Evolutionary conservation across 164 flowering plant species (phyloP).

Genomic region (Chimonanthus salicifolius): DNA sequence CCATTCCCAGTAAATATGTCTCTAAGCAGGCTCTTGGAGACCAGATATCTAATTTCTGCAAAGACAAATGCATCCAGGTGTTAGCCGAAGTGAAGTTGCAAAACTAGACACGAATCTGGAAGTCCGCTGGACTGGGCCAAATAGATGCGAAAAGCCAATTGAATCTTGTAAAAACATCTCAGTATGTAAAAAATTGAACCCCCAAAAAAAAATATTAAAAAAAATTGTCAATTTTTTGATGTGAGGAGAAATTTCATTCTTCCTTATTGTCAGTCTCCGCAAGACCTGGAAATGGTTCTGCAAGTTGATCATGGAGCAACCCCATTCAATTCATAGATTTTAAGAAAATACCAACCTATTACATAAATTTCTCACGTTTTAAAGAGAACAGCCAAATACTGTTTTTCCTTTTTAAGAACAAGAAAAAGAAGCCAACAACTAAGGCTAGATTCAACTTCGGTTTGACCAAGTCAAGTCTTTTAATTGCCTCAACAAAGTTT

Average conservation of each 20-base stretch:
- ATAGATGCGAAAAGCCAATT: neutral
- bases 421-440: neutral
- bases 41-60: slow-evolving; percentile 26
- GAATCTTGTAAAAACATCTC: too few species aligned
- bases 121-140: neutral
- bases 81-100: neutral
- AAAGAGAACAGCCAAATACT: neutral
- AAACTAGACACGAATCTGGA: neutral
- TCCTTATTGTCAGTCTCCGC: neutral
- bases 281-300: neutral
- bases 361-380: too few species aligned
- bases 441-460: neutral
- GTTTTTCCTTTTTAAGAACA: too few species aligned
- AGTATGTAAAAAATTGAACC: neutral
- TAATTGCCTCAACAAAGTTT: neutral
- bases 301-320: too few species aligned
- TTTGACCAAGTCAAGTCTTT: neutral
- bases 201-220: neutral
- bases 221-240: neutral
- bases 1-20: slow-evolving; percentile 14
- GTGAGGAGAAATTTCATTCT: neutral
- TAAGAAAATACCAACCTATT: too few species aligned
- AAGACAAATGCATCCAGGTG: neutral
- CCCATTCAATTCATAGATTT: too few species aligned
- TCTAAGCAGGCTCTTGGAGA: slow-evolving; percentile 5